phyloP scores from a whole-genome alignment of 2,329 filamentous ascomycete genomes.

The Paracoccidioides brasiliensis region DNA sequence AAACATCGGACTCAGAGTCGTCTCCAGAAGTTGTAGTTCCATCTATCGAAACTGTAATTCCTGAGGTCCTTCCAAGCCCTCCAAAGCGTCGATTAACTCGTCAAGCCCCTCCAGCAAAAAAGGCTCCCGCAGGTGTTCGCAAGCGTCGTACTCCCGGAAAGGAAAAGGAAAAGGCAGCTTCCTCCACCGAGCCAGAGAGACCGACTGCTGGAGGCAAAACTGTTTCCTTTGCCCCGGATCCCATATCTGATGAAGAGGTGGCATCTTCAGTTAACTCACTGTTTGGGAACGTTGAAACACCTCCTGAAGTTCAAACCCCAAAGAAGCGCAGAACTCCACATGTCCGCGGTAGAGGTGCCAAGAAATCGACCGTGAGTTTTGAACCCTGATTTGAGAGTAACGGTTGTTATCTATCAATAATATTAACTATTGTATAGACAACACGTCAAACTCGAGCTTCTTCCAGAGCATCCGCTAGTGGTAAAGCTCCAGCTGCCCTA shows the following conservation, averaged over 20 bases:
- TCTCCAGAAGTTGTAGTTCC: neutral
- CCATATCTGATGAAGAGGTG: neutral
- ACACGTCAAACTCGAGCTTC: neutral
- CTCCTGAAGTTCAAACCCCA: neutral
- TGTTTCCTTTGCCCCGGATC: neutral
- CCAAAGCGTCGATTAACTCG: neutral
- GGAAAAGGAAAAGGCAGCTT: neutral
- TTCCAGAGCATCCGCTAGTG: too few species aligned
- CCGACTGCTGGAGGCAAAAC: neutral
- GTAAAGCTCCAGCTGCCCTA: neutral
- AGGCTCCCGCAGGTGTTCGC: neutral
- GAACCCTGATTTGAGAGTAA: slow-evolving; percentile 2
- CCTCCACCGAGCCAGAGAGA: neutral
- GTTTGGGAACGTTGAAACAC: neutral
- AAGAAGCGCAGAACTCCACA: neutral
- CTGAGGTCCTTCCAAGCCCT: neutral
- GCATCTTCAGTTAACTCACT: neutral
- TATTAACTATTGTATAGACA: neutral
- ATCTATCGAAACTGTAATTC: neutral
- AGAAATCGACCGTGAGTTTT: slow-evolving; percentile 8
- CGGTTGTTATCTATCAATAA: neutral
- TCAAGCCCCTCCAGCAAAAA: neutral
- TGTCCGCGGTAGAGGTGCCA: neutral
- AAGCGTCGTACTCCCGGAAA: neutral
- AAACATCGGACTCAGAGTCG: neutral